A percentile compares a stretch with the other conserved stretches of the same genome.
These are phyloP conservation scores for Syzygium syzygioides DNA, from an alignment of 441 rosid genomes.

Conservation along the genomic window DNA sequence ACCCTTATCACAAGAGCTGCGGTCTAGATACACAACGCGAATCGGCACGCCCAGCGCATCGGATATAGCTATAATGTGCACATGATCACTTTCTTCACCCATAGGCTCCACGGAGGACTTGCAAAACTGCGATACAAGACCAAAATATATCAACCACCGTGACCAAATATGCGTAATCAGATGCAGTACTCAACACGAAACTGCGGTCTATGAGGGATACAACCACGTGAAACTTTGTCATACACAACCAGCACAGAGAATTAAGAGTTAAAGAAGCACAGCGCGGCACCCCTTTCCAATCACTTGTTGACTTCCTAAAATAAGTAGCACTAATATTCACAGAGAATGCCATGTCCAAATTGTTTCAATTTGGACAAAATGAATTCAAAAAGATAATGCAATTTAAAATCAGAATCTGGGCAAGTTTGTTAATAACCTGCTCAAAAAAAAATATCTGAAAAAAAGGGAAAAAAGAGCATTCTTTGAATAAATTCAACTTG, in stretches of 20 bases:
- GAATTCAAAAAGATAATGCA: neutral
- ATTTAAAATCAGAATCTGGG: neutral
- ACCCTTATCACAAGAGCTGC: slow-evolving; percentile 78
- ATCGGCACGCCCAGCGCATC: slow-evolving; percentile 92
- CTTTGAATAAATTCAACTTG: neutral
- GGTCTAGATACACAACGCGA: slow-evolving; percentile 88
- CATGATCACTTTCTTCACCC: slow-evolving; percentile 99
- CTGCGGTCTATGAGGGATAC: neutral
- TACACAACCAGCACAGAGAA: neutral
- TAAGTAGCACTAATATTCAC: neutral
- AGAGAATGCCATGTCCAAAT: neutral
- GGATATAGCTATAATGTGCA: slow-evolving; percentile 39
- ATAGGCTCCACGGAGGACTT: slow-evolving; percentile 97
- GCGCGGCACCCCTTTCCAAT: neutral
- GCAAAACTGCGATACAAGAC: slow-evolving; percentile 69
- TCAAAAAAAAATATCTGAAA: neutral
- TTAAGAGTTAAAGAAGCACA: neutral
- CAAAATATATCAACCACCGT: neutral
- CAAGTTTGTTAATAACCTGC: neutral
- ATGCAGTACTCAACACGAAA: neutral
- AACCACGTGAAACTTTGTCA: neutral
- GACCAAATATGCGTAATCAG: neutral
- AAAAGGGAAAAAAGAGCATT: neutral
- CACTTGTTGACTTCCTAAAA: neutral
- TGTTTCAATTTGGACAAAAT: neutral